Evolutionary conservation across 768 basidiomycete genomes (phyloP), one percentile per base, ranked within the genome.

Genomic region (Trametes maxima): DNA sequence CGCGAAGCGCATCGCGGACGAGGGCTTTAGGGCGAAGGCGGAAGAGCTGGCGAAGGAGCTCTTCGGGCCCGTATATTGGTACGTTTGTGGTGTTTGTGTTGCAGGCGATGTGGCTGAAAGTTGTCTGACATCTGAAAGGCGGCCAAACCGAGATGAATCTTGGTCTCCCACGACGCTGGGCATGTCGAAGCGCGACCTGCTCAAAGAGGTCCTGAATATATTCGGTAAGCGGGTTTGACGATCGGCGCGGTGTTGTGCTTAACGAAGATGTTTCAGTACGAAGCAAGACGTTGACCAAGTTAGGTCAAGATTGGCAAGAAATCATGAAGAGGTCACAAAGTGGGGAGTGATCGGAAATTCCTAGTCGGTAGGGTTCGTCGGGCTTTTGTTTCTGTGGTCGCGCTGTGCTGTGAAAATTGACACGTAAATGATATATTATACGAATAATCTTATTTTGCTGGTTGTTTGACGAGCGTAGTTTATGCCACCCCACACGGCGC

Each of bases 11-110:
- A 78, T 98, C 43, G 93, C 90, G 37, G 92, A 97, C 64, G 94
- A 96, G 72, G 94, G 90, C 0, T 94, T 94, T 72, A 79, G 84
- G 62, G 89, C 79, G 39, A 94, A 95, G 72, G 95, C 87, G 17
- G 95, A 97, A 72, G 96, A 98, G 73, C 74, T 99, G 57, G 83
- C 96, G 51, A 89, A 84, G 73, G 97, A 98, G 64, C 79, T 98
- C 54, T 87, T 90, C 67, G 95, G 95, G 16, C 95, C 95, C 0
- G 77, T 95, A 40, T 96, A 92, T 75, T 90, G 87, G 95, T 95
- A 69, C 60, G 90, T 82, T 1, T 25, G 33, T 43, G 39, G 7
- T 13, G 10, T 44, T n/a, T 43, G 53, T 39, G 16, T 16, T 47
- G 19, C 28, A 11, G 19, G 44, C 44, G 33, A 3, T 24, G 58